Percentiles rank a stretch among this genome's conserved stretches.
phyloP scores from a whole-genome alignment of 208 protist species.

The Porcisia hertigi region DNA sequence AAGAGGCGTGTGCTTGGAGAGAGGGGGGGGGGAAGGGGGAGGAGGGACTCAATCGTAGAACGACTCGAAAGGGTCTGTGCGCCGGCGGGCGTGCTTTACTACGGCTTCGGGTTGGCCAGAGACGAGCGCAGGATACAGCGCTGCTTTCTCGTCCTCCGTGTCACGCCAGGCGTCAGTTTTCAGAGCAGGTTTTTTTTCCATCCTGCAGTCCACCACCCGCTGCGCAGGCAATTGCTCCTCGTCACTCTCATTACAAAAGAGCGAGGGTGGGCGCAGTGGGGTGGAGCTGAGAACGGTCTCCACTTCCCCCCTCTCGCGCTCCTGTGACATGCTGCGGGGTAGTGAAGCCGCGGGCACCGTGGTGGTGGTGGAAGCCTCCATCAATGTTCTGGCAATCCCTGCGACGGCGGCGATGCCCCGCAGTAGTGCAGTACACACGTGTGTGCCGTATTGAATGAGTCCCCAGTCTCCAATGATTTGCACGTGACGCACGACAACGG shows the following conservation, averaged over 20 bases:
- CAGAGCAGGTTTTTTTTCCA: neutral
- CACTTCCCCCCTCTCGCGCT: constrained; percentile 13
- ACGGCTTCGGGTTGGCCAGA: constrained; percentile 3
- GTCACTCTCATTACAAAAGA: constrained; percentile 20
- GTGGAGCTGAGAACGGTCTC: neutral
- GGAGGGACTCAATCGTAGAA: neutral
- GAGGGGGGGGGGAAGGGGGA: neutral
- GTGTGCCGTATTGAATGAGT: constrained; percentile 45
- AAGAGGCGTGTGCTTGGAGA: neutral
- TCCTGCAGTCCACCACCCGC: neutral
- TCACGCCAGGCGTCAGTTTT: neutral
- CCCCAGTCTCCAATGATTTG: constrained; percentile 49
- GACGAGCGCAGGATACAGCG: neutral
- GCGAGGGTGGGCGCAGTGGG: constrained; percentile 17
- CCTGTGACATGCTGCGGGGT: constrained; percentile 39
- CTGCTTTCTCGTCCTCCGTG: neutral
- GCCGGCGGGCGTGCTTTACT: constrained; percentile 6
- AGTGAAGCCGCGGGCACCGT: constrained; percentile 34
- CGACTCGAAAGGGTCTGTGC: neutral
- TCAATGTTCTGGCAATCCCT: constrained; percentile 43
- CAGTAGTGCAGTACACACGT: constrained; percentile 30
- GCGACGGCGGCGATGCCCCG: constrained; percentile 25
- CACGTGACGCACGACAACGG: constrained; percentile 55
- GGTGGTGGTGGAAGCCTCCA: constrained; percentile 36
- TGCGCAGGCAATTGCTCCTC: neutral